Conservation (phyloP, 441 rosid genomes). For the Gossypium gossypioides region DNA sequence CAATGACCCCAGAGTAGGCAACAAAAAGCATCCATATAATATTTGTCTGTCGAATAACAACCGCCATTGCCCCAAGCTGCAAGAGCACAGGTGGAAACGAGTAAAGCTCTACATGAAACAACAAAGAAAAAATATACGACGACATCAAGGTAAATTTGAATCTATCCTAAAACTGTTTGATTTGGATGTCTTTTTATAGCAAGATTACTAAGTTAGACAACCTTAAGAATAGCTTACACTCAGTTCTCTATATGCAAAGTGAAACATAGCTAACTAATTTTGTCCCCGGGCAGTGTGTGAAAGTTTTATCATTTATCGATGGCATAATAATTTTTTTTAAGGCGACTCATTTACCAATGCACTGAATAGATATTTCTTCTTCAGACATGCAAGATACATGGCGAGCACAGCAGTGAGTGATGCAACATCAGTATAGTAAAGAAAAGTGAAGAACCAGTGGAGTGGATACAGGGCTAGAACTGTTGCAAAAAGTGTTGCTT, state of each 20-base stretch:
- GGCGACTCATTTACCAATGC: slow-evolving; percentile 53
- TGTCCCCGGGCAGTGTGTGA: neutral
- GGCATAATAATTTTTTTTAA: neutral
- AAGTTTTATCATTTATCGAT: neutral
- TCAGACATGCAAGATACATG: slow-evolving; percentile 78
- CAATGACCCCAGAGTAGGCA: slow-evolving; percentile 66
- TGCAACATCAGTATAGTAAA: slow-evolving; percentile 90
- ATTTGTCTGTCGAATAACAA: slow-evolving; percentile 73
- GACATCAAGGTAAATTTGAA: neutral
- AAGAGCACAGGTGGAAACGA: slow-evolving; percentile 14
- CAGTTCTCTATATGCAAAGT: neutral
- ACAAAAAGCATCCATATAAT: slow-evolving; percentile 80
- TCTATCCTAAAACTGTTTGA: slow-evolving; percentile 2
- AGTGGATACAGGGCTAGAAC: slow-evolving; percentile 70
- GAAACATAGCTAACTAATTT: neutral
- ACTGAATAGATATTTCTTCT: slow-evolving; percentile 55
- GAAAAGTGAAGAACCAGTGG: slow-evolving; percentile 89
- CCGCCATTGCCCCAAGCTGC: slow-evolving; percentile 72
- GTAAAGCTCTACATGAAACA: slow-evolving; percentile 7
- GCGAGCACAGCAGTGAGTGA: slow-evolving; percentile 74
- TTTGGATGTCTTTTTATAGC: neutral
- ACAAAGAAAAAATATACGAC: neutral
- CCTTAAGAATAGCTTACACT: neutral
- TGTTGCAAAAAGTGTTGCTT: slow-evolving; percentile 44
- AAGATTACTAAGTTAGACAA: neutral